Base-by-base conservation (phyloP, 2,329 filamentous ascomycete genomes). In the Colletotrichum sp. region DNA sequence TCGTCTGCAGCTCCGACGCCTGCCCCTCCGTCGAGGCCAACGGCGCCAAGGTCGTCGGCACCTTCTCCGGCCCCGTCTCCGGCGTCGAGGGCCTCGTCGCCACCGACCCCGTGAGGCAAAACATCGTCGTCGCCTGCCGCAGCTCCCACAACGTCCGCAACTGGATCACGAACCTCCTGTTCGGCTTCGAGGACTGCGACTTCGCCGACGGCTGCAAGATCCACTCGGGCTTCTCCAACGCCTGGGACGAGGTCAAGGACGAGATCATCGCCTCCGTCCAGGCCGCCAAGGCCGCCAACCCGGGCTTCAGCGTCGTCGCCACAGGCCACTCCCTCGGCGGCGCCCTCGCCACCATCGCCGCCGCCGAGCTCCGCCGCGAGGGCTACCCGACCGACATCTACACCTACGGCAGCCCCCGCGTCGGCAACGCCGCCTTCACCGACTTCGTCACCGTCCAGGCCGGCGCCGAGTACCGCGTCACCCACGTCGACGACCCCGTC, bases 281-380 rank as follows among this genome's bases (percentile, higher is more conserved):
- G 25, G 75, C 82, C 2, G 90, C 90, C 5, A 82, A 81, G 55
- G 80, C 81, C 2, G 82, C 86, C 32, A 84, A 91, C 84, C 91
- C 92, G 1, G 77, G 76, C 64, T 93, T 89, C 85, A 82, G 82
- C 62, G 81, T 94, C 81, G 82, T 93, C 22, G 83, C 89, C n/a
- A 92, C 92, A 0, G 94, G 93, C 44, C 93, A 95, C 86, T 93
- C 92, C 12, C 90, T 95, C 6, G 93, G 93, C 64, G 93, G 87
- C 30, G 92, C 92, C 8, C 86, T 95, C 3, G 92, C 90, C 52
- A 91, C 89, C 8, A 82, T 95, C 6, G 93, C 88, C 0, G 90
- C 88, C 0, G 90, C 88, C 1, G 87, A 90, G 78, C 84, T 94
- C 25, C 89, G 92, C 63, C 82, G 82, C 8, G 80, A 82, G 12